Evolutionary conservation across 768 basidiomycete genomes (phyloP), one percentile per base, ranked within the genome.

Genomic region (Rhizopogon vulgaris): DNA sequence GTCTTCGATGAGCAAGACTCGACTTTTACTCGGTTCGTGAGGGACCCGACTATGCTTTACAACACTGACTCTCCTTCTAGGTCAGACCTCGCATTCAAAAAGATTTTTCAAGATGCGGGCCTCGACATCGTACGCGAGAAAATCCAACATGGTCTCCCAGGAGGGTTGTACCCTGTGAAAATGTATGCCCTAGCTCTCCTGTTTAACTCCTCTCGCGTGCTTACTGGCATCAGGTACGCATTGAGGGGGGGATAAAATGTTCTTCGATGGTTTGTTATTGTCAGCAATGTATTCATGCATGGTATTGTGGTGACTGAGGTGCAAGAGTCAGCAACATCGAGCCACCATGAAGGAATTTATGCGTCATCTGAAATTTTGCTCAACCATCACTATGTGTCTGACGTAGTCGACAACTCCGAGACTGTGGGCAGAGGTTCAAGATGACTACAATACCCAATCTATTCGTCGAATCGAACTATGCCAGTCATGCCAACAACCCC

Each of bases 1-100:
- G 64, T 83, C 7, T 91, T 92, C 60, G 94, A 97, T 61, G 82
- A 86, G 52, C 73, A 86, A 52, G 95, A 99, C 68, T 94, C 90
- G 15, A 94, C 88, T 63, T 71, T 95, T 62, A 97, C 90, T 8
- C 81, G 95, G 94, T 90, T 47, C 0, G 60, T 52, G 41, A 24
- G 22, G 8, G n/a, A 28, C 10, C 32, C 7, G 5, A 36, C 37
- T 48, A 10, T 41, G 24, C 24, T 36, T 30, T 10, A 45, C 54
- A n/a, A 36, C 32, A 6, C 46, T 49, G 8, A 38, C 22, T n/a
- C 22, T 30, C 45, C 24, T 22, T 11, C 41, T 59, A 96, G 94
- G 63, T 95, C 93, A 6, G 87, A 94, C 68, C 65, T 71, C 53
- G 83, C 84, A 25, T 97, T 92, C 87, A 86, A 89, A 61, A 64